Evolutionary conservation across 2,329 filamentous ascomycete species (phyloP).

Genomic region (Penicillium olsonii): DNA sequence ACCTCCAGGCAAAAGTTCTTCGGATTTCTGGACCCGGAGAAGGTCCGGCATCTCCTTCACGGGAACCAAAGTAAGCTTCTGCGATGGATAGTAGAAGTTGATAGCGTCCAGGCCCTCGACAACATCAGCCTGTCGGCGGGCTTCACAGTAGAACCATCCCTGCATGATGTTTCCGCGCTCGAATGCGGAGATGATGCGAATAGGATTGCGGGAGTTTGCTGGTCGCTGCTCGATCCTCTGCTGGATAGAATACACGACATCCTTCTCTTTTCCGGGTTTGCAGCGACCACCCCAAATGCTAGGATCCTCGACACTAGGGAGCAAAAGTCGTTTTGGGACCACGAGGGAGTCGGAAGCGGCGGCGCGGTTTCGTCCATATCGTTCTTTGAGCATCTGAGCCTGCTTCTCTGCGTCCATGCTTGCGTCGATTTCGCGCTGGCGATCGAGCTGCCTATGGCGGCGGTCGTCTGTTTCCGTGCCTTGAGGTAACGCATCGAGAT

Average conservation of each 20-base stretch:
- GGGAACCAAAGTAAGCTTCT: conserved; percentile 83
- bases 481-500: conserved; percentile 72
- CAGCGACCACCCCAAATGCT: conserved; percentile 94
- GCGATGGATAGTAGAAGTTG: conserved; percentile 84
- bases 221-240: conserved; percentile 80
- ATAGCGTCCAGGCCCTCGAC: conserved; percentile 79
- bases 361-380: conserved; percentile 78
- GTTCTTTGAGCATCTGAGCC: conserved; percentile 80
- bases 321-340: conserved; percentile 79
- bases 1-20: conserved; percentile 79
- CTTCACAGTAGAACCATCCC: conserved; percentile 94
- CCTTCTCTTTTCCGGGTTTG: conserved; percentile 92
- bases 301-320: conserved; percentile 92
- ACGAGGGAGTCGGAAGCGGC: conserved; percentile 70
- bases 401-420: conserved; percentile 93
- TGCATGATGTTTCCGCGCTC: conserved; percentile 88
- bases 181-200: conserved; percentile 86
- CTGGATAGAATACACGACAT: conserved; percentile 84
- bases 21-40: conserved; percentile 84
- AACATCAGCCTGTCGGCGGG: conserved; percentile 82
- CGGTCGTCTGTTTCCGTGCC: conserved; percentile 84
- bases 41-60: conserved; percentile 98
- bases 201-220: conserved; percentile 72
- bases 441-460: conserved; percentile 90
- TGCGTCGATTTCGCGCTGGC: conserved; percentile 81